Conservation (phyloP, 495 filamentous ascomycete genomes). For the Letharia columbiana region DNA sequence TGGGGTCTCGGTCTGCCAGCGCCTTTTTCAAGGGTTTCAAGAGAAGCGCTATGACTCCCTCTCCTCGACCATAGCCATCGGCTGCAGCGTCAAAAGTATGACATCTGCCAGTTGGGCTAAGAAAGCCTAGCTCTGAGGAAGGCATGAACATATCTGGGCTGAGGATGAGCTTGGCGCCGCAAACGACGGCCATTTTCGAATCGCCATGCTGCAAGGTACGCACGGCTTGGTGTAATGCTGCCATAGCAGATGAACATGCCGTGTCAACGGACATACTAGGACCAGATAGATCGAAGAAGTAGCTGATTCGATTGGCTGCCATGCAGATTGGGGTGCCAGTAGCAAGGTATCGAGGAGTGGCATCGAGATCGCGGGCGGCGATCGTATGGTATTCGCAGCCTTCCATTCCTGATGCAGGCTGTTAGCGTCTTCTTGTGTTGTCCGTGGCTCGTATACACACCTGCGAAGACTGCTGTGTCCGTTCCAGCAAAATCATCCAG, state of each 20-base stretch:
- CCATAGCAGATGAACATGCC: conserved; percentile 45
- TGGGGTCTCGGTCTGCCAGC: conserved; percentile 33
- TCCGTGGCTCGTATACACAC: background rate
- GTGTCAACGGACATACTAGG: conserved; percentile 48
- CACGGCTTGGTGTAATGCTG: conserved; percentile 43
- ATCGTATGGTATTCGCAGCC: conserved; percentile 33
- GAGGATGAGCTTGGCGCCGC: conserved; percentile 50
- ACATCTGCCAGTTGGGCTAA: conserved; percentile 32
- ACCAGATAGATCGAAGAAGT: conserved; percentile 46
- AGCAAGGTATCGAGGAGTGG: conserved; percentile 33
- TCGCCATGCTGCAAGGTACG: conserved; percentile 44
- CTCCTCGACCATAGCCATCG: conserved; percentile 40
- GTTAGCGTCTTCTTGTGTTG: conserved; percentile 27
- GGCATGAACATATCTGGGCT: conserved; percentile 48
- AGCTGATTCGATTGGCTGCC: conserved; percentile 46
- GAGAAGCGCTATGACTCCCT: conserved; percentile 36
- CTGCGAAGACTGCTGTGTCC: conserved; percentile 30
- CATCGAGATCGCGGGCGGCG: conserved; percentile 31
- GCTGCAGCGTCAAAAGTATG: conserved; percentile 35
- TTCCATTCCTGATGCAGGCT: conserved; percentile 1
- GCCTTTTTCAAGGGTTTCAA: conserved; percentile 37
- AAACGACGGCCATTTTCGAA: conserved; percentile 44
- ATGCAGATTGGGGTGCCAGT: conserved; percentile 38
- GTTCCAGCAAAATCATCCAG: conserved; percentile 25
- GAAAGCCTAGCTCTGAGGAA: conserved; percentile 28